Evolutionary conservation across 805 yeast species (phyloP), one percentile per base, ranked within the genome.

Genomic region (Teunomyces stri): DNA sequence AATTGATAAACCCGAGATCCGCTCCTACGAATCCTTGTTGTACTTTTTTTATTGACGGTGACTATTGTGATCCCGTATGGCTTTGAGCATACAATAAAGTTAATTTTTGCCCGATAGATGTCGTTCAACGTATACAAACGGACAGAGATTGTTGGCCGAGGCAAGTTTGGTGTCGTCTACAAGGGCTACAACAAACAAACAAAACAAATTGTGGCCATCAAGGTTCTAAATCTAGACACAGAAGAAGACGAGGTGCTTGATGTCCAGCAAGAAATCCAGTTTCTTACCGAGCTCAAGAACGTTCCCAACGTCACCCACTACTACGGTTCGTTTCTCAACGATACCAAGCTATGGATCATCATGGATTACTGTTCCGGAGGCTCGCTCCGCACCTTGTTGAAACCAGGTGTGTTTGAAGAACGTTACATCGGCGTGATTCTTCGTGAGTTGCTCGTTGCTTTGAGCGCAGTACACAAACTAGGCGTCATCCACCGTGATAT

Each of bases 361-460:
- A 94, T 94, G 97, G 99, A 94, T 61, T 82, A 87, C 60, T 92
- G 98, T 66, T 94, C 96, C 0, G 99, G 99, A 12, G 99, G 99
- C 0, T 87, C 96, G 1, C 80, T 89, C 47, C 76, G 99, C 52
- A 88, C 97, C 1, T 70, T 94, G 40, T 68, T 92, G 48, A 81
- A 84, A 58, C 90, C 97, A 0, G 99, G 99, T 0, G 81, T 80
- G 31, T 76, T 95, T 34, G 97, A 90, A 51, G 99, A 94, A 60
- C 76, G 76, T 58, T 85, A 87, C 61, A 81, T 87, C 31, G 85
- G 91, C 13, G 85, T 95, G n/a, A 81, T 94, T 6, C 80, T 87
- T 49, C 75, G 98, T 44, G 99, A 94, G 61, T 65, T 89, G 35
- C 70, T 91, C 36, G 60, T 81, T 6, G 98, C 96, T 0, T 73